These are phyloP conservation scores for Teratosphaeria nubilosa DNA, from an alignment of 2,329 filamentous ascomycete genomes.

Conservation along the genomic window DNA sequence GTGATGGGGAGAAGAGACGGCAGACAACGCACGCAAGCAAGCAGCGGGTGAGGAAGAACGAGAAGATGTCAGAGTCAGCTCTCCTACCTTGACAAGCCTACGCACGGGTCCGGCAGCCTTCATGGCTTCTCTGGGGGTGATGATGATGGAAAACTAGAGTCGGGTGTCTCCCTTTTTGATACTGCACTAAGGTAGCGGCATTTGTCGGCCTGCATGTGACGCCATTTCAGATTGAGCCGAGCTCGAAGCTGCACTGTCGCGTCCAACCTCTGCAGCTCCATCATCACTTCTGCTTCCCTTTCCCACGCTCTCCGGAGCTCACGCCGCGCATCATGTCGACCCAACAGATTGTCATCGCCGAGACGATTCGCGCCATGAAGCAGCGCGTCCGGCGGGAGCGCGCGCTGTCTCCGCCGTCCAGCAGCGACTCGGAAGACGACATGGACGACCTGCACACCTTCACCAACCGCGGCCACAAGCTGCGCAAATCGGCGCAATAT, in stretches of 20 bases:
- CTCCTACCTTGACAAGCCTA: background rate
- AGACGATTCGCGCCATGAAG: slow-evolving; percentile 59
- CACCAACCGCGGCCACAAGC: slow-evolving; percentile 68
- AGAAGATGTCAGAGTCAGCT: background rate
- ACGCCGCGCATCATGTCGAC: slow-evolving; percentile 39
- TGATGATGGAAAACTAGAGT: background rate
- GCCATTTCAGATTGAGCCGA: background rate
- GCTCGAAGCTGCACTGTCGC: background rate
- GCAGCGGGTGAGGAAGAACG: background rate
- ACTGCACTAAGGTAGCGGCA: background rate
- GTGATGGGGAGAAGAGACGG: background rate
- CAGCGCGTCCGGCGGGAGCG: slow-evolving; percentile 47
- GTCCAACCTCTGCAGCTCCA: background rate
- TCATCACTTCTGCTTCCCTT: too few species aligned
- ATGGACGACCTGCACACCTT: slow-evolving; percentile 47
- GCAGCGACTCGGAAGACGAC: slow-evolving; percentile 68
- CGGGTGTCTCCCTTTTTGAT: background rate
- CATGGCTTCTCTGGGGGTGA: background rate
- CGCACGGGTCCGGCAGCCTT: background rate
- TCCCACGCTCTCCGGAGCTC: background rate
- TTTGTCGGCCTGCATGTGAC: background rate
- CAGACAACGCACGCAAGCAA: background rate
- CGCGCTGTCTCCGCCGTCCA: slow-evolving; percentile 28
- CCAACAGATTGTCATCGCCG: slow-evolving; percentile 50
- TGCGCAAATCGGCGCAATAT: slow-evolving; percentile 65